Evolutionary conservation across 2,329 filamentous ascomycete species (phyloP).

Genomic region (Cercospora sp.): DNA sequence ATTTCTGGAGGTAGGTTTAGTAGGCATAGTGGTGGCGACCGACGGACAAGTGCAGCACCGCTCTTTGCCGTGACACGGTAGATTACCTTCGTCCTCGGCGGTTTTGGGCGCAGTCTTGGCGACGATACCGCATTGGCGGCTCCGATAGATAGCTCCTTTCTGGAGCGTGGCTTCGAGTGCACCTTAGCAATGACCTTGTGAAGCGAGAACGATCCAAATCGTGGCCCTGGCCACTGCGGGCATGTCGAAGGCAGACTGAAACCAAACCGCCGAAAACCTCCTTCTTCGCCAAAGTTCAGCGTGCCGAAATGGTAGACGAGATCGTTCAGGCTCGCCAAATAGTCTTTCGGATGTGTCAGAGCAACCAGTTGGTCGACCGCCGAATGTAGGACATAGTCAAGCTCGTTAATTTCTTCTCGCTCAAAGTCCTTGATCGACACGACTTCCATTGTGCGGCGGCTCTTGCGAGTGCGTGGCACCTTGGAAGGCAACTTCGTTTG

Average conservation of each 20-base stretch:
- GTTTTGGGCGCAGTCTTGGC: conserved; percentile 9
- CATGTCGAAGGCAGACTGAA: conserved; percentile 25
- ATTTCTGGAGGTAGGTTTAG: conserved; percentile 26
- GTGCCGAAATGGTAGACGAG: conserved; percentile 21
- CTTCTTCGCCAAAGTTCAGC: conserved; percentile 14
- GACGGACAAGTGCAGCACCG: conserved; percentile 12
- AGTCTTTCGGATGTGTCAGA: conserved; percentile 15
- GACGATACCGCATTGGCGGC: neutral
- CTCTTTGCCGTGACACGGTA: neutral
- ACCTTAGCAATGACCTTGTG: conserved; percentile 22
- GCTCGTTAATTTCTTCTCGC: conserved; percentile 11
- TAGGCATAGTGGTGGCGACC: conserved; percentile 22
- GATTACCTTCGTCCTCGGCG: conserved; percentile 12
- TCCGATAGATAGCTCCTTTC: neutral
- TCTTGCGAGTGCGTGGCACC: neutral
- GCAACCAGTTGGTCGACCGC: conserved; percentile 28
- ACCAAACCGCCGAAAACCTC: conserved; percentile 15
- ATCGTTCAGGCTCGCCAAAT: conserved; percentile 15
- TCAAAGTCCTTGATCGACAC: conserved; percentile 25
- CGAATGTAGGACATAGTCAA: conserved; percentile 21
- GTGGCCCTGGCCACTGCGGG: conserved; percentile 23
- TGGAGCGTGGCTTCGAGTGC: conserved; percentile 9
- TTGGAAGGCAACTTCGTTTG: neutral
- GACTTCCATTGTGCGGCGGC: conserved; percentile 15
- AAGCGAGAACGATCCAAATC: conserved; percentile 23